Conservation (phyloP, 192 early-diverging fungal genomes). For the Bifiguratus adelaidae region DNA sequence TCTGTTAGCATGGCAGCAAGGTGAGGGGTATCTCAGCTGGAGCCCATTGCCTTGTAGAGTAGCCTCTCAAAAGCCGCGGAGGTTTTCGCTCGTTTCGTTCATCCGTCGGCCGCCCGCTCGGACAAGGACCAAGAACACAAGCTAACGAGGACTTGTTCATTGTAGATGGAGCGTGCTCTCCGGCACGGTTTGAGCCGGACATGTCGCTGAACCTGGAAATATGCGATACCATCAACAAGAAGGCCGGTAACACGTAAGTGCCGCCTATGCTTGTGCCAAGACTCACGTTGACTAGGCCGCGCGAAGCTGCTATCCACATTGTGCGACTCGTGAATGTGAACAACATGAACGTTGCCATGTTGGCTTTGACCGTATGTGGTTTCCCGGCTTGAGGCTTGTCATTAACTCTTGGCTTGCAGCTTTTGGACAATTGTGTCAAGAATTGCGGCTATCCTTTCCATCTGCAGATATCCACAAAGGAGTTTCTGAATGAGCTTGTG, state of each 20-base stretch:
- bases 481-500: slow-evolving; percentile 95
- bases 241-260: slow-evolving; percentile 71
- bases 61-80: no score
- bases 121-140: no score
- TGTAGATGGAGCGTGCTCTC: slow-evolving; percentile 71
- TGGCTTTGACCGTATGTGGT: slow-evolving; percentile 47
- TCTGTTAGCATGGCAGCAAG: no score
- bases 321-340: slow-evolving; percentile 52
- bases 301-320: slow-evolving; percentile 66
- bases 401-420: slow-evolving; percentile 17
- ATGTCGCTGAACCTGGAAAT: slow-evolving; percentile 88
- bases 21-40: no score
- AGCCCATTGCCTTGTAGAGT: no score
- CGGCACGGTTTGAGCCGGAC: slow-evolving; percentile 62
- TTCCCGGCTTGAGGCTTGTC: neutral
- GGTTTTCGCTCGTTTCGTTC: no score
- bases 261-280: neutral
- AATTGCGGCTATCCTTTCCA: slow-evolving; percentile 99
- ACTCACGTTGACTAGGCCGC: slow-evolving; percentile 34
- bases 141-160: no score
- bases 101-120: no score
- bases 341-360: slow-evolving; percentile 42
- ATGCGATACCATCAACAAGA: slow-evolving; percentile 88
- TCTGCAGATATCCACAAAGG: slow-evolving; percentile 88
- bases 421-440: slow-evolving; percentile 96